Evolutionary conservation across 2,329 filamentous ascomycete species (phyloP), one percentile per base, ranked within the genome.

Genomic region (Fusarium devonianum): DNA sequence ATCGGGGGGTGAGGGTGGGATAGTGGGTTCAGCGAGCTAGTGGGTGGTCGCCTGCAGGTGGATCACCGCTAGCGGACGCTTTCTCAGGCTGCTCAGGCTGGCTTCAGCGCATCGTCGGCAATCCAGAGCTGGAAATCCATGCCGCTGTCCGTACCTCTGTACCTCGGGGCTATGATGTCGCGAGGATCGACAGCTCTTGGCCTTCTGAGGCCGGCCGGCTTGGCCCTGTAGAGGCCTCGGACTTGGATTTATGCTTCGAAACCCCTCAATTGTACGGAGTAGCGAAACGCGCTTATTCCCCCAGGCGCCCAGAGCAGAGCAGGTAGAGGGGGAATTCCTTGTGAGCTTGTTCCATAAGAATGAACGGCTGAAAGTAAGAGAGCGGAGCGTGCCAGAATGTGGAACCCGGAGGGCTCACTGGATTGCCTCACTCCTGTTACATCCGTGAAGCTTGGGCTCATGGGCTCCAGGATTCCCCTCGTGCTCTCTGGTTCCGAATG

Each of bases 21-120:
- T 52, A 58, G 60, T 63, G 60, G 60, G 49, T 40, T 62, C 52
- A 44, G 59, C 11, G 40, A 44, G 39, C 39, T 53, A 52, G 47
- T 63, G 59, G 60, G 48, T 64, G 44, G 62, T 59, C 56, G 61
- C 56, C 61, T 63, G 61, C 61, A 64, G 56, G 61, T 63, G 60
- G 60, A 64, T 63, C 60, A 62, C 61, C 56, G 48, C 54, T 64
- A 64, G 48, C 46, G 50, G 13, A 32, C 48, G 57, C 47, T 59
- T 35, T 56, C 56, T 43, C 46, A 56, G 58, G 33, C 47, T 33
- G 45, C 18, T 32, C 23, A 35, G 36, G 32, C 32, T 37, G 33
- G 38, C 41, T 54, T 53, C 41, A 53, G 40, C 41, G 25, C 35
- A 19, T 39, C 16, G 42, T 40, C 38, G 36, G 44, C 29, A 21